Evolutionary conservation across 148 eudicot species (phyloP).

Genomic region (Chenopodium quinoa): DNA sequence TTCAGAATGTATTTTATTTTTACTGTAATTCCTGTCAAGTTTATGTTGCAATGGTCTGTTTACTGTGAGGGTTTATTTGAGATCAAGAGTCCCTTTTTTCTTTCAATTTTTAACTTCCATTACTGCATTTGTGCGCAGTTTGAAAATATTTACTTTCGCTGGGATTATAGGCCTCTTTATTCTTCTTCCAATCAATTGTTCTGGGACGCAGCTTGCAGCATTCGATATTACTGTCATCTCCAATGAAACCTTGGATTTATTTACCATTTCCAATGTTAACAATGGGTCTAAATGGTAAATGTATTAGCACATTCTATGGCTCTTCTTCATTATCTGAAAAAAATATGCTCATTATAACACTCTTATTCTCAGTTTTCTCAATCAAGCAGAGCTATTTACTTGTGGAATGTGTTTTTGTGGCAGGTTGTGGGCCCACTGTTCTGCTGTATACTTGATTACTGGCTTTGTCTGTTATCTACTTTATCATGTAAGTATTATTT

Average conservation of each 20-base stretch:
- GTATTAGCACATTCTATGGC: not conserved
- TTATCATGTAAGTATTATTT: conserved; percentile 42
- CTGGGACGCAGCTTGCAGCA: conserved; percentile 54
- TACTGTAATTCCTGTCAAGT: not conserved
- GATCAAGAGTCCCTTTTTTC: not conserved
- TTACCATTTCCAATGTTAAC: conserved; percentile 72
- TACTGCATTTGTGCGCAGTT: conserved; percentile 41
- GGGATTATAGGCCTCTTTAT: conserved; percentile 68
- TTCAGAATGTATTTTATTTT: not conserved
- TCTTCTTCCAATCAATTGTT: conserved; percentile 70
- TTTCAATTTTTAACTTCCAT: conserved; percentile 6
- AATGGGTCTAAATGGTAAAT: conserved; percentile 65
- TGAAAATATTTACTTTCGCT: conserved; percentile 53
- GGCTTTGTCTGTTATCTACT: conserved; percentile 57
- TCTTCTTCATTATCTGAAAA: not conserved
- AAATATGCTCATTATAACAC: not conserved
- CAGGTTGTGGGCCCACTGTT: conserved; percentile 68
- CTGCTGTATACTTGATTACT: conserved; percentile 57
- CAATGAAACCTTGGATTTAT: conserved; percentile 57
- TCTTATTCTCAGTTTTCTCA: not conserved
- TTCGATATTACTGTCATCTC: conserved; percentile 52
- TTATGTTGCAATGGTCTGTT: not conserved
- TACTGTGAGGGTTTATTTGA: not conserved
- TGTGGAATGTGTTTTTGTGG: conserved; percentile 27
- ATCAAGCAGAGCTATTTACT: not conserved